Percentiles rank a stretch among this genome's conserved stretches.
These are phyloP conservation scores for Thelephora ganbajun DNA, from an alignment of 768 basidiomycete genomes.

Conservation along the genomic window DNA sequence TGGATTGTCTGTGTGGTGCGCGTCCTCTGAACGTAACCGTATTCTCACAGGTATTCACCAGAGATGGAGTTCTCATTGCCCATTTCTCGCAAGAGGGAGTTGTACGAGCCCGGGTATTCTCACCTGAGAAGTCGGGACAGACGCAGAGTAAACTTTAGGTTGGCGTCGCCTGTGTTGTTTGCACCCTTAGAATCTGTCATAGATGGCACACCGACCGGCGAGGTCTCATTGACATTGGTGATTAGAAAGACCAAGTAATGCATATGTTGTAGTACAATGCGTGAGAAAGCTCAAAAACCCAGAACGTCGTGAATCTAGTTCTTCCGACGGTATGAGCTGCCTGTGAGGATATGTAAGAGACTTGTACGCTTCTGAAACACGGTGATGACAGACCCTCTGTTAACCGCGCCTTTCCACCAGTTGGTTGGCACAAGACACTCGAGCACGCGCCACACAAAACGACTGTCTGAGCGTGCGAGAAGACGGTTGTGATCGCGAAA, in stretches of 20 bases:
- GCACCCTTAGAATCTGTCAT: constrained; percentile 10
- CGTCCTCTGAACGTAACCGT: neutral
- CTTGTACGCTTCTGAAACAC: constrained; percentile 4
- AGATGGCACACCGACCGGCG: constrained; percentile 10
- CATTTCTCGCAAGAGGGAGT: constrained; percentile 74
- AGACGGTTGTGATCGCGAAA: constrained; percentile 92
- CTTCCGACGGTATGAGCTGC: constrained; percentile 97
- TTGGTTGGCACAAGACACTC: constrained; percentile 93
- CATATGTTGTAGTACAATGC: too few species aligned
- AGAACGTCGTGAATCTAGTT: constrained; percentile 42
- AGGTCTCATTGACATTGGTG: too few species aligned
- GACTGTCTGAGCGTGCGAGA: constrained; percentile 98
- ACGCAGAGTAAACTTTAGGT: neutral
- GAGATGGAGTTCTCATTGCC: constrained; percentile 51
- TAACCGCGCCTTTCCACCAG: constrained; percentile 93
- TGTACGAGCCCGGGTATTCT: constrained; percentile 29
- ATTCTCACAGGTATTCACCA: constrained; percentile 45
- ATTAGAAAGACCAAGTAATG: too few species aligned
- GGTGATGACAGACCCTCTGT: constrained; percentile 69
- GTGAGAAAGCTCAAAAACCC: too few species aligned
- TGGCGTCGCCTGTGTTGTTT: too few species aligned
- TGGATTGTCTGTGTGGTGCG: neutral
- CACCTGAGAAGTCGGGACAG: constrained; percentile 29
- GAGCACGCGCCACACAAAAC: constrained; percentile 89
- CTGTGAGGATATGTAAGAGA: constrained; percentile 25